Evolutionary conservation across 2,329 filamentous ascomycete species (phyloP).

Genomic region (Colletotrichum graminicola): DNA sequence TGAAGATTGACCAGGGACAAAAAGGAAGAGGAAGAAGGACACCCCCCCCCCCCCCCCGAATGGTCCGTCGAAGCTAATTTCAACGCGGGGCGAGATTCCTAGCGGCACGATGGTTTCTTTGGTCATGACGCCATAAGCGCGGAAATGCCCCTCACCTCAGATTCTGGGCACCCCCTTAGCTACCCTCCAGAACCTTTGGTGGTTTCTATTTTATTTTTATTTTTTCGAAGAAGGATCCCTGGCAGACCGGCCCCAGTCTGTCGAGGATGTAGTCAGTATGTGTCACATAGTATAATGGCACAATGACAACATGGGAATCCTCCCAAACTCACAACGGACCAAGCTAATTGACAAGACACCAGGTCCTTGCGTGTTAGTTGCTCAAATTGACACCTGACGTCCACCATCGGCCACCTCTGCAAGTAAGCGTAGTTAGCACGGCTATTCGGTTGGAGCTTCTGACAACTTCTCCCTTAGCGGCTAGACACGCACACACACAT

Average conservation of each 20-base stretch:
- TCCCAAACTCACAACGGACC: not conserved
- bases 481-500: not conserved
- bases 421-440: conserved; percentile 14
- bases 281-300: not conserved
- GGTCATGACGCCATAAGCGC: conserved; percentile 40
- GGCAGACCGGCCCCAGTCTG: conserved; percentile 1
- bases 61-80: conserved; percentile 28
- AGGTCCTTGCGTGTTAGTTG: conserved; percentile 6
- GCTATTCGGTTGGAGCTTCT: conserved; percentile 8
- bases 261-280: not conserved
- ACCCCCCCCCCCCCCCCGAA: too few relatives aligned
- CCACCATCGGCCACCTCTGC: conserved; percentile 13
- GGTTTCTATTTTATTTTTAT: not conserved
- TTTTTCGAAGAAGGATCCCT: not conserved
- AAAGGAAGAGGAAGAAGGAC: too few relatives aligned
- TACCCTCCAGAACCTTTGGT: not conserved
- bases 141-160: conserved; percentile 15
- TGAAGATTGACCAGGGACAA: not conserved
- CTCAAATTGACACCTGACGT: conserved; percentile 22
- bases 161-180: conserved; percentile 2
- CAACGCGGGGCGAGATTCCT: not conserved
- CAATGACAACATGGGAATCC: conserved; percentile 12
- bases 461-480: not conserved
- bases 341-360: not conserved
- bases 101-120: conserved; percentile 16